Conservation (phyloP, 208 protist species). For the Tritrichomonas foetus region DNA sequence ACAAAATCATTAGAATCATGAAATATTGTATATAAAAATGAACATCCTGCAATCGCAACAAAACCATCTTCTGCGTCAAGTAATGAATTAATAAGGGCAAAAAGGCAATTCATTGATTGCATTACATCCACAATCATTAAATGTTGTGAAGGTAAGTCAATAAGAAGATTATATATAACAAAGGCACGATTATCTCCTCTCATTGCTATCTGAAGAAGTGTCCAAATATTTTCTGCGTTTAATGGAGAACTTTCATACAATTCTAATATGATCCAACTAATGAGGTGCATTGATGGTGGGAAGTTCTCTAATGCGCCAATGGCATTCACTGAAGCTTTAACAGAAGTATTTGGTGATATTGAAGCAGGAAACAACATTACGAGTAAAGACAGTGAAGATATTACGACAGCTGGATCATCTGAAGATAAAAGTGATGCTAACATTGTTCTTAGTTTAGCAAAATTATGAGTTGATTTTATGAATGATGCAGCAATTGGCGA, state of each 20-base stretch:
- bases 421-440: background rate
- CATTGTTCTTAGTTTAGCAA: background rate
- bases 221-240: background rate
- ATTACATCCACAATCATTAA: background rate
- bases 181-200: background rate
- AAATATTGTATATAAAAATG: background rate
- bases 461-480: background rate
- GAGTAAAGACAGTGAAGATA: background rate
- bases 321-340: background rate
- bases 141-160: background rate
- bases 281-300: background rate
- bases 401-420: background rate
- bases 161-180: background rate
- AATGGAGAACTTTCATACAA: background rate
- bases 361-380: background rate
- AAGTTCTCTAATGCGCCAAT: background rate
- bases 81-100: background rate
- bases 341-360: background rate
- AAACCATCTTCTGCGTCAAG: background rate
- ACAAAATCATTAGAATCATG: background rate
- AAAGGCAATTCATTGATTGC: background rate
- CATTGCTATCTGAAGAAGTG: background rate
- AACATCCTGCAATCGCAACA: background rate
- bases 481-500: background rate
- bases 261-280: background rate